Base-by-base conservation (phyloP, 352 stramenopile genomes). In the Globisporangium takayamanum region DNA sequence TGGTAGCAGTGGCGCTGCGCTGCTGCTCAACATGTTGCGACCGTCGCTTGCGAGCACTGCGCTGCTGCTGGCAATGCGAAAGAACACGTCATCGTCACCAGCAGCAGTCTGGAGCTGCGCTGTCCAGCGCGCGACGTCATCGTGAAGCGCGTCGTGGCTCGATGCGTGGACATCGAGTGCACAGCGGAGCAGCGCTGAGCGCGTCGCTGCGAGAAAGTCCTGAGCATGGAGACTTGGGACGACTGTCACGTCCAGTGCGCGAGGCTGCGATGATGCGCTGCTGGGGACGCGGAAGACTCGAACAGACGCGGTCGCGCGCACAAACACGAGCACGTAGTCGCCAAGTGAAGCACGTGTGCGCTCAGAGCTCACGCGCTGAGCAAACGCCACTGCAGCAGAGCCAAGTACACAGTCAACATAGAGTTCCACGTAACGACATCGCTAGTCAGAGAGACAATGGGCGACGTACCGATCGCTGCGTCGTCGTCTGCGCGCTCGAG, bases 191-290 rank as follows among this genome's bases (percentile, higher is more conserved):
- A 71, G 64, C 48, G 67, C 55, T 33, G 63, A 68, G 5, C 67
- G 65, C 22, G 74, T 63, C 1, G 58, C 63, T 2, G 42, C 56
- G 39, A 79, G 60, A 56, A 85, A 86, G 51, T 87, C 69, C 18
- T 66, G 67, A 41, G 77, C 77, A 55, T 85, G 77, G 20, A 81
- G 59, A 70, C 65, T 70, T 7, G 73, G 55, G 45, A 86, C 42
- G 1, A 76, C 57, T 41, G 73, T 37, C 18, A 87, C 50, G 22
- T 67, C 50, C 20, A 76, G 5, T 39, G 20, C 16, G 14, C n/a
- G 16, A 42, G 41, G 28, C 28, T 6, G n/a, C 18, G 47, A 16
- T 20, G 18, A 8, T 8, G 18, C 25, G 42, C 10, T 42, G 7
- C 5, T 15, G 1, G 48, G 2, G 1, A 5, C 26, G 39, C 57